A percentile compares a stretch with the other conserved stretches of the same genome.
phyloP scores from a whole-genome alignment of 192 early-diverging fungal species.

The Cetraspora pellucida region DNA sequence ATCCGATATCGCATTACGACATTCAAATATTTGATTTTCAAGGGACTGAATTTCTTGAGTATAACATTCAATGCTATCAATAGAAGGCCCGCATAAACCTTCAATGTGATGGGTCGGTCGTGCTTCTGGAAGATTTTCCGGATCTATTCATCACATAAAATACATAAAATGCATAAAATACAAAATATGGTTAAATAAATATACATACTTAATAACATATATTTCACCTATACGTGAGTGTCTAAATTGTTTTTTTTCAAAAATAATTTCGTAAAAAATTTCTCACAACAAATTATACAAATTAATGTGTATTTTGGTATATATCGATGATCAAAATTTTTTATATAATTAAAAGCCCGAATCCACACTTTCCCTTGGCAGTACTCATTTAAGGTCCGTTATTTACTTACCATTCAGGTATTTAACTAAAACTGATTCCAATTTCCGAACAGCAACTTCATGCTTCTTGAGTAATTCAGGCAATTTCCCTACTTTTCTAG shows the following conservation, averaged over 20 bases:
- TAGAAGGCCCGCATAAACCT: conserved; percentile 45
- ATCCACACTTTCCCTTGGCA: neutral
- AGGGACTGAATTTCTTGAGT: conserved; percentile 62
- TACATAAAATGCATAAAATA: too few species aligned
- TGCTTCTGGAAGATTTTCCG: conserved; percentile 39
- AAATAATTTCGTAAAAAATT: too few species aligned
- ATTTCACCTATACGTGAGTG: too few species aligned
- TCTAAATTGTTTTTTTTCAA: too few species aligned
- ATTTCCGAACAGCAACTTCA: conserved; percentile 59
- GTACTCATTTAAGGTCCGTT: conserved; percentile 28
- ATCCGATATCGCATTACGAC: conserved; percentile 48
- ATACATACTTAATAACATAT: too few species aligned
- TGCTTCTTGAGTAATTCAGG: conserved; percentile 69
- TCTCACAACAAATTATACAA: too few species aligned
- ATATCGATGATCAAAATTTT: neutral
- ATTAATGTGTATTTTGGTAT: too few species aligned
- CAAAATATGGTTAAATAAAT: too few species aligned
- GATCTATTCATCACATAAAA: conserved; percentile 31
- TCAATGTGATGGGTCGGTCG: conserved; percentile 46
- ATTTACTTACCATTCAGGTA: conserved; percentile 49
- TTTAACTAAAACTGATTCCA: conserved; percentile 66
- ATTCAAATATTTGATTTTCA: conserved; percentile 55
- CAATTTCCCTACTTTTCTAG: conserved; percentile 64
- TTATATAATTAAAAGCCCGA: neutral
- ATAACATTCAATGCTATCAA: conserved; percentile 75